phyloP scores from a whole-genome alignment of 1,284 basidiomycete genomes.

The Cutaneotrichosporon cutaneum region DNA sequence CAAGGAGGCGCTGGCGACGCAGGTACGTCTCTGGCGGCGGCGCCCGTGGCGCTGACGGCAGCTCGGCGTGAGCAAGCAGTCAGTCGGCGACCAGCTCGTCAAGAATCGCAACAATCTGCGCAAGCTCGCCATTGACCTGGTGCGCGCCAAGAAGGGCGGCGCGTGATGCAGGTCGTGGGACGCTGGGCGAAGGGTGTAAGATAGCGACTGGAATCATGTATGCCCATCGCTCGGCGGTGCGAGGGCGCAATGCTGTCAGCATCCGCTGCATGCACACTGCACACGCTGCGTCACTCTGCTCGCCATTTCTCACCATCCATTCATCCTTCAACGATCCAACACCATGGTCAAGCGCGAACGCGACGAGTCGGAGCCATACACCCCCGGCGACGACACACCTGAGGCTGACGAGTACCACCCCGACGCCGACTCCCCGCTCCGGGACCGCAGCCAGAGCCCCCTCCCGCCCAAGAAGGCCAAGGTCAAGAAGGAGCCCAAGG shows the following conservation, averaged over 20 bases:
- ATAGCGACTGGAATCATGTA: background rate
- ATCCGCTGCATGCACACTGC: background rate
- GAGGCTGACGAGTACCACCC: background rate
- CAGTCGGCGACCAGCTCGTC: constrained; percentile 18
- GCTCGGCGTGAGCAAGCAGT: constrained; percentile 13
- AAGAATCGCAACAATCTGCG: constrained; percentile 16
- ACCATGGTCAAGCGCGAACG: background rate
- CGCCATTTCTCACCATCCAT: background rate
- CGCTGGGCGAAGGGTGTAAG: background rate
- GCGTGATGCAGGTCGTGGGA: background rate
- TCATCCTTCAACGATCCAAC: background rate
- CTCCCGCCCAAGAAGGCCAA: background rate
- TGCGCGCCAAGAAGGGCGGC: constrained; percentile 8
- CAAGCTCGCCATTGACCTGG: constrained; percentile 1
- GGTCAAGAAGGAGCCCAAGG: background rate
- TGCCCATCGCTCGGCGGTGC: background rate
- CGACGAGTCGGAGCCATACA: background rate
- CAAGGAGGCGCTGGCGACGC: background rate
- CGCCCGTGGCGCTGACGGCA: constrained; percentile 2
- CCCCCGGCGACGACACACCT: background rate
- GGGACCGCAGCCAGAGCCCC: background rate
- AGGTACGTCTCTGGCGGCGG: background rate
- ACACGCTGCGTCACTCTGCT: background rate
- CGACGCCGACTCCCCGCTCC: no score
- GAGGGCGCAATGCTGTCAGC: background rate